A percentile compares a stretch with the other conserved stretches of the same genome.
Conservation (phyloP, 371 early-diverging fungal species). For the Circinella minor region DNA sequence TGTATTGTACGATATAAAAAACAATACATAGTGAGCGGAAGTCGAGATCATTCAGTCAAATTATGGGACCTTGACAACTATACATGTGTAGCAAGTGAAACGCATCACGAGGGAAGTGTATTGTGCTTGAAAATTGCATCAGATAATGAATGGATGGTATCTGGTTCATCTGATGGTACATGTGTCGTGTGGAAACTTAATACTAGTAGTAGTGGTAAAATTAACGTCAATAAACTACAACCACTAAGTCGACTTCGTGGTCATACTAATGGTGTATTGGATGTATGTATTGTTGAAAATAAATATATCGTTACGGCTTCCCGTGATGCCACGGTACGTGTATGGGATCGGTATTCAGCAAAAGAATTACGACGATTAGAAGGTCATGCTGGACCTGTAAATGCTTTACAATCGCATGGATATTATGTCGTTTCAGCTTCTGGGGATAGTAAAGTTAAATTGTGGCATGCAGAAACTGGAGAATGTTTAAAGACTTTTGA, state of each 20-base stretch:
- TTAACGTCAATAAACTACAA: not conserved
- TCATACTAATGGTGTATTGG: conserved; percentile 82
- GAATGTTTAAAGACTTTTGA: conserved; percentile 65
- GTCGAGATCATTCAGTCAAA: conserved; percentile 88
- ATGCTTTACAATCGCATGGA: conserved; percentile 78
- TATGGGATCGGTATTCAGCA: conserved; percentile 54
- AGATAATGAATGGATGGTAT: conserved; percentile 65
- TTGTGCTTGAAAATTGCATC: conserved; percentile 74
- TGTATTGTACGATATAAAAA: conserved; percentile 83
- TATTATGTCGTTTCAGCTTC: conserved; percentile 83
- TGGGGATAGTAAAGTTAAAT: conserved; percentile 84
- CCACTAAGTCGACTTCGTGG: conserved; percentile 48
- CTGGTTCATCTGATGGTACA: conserved; percentile 92
- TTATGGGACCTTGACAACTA: conserved; percentile 77
- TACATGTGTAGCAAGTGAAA: conserved; percentile 65
- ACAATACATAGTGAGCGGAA: conserved; percentile 85
- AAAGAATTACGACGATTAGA: conserved; percentile 65
- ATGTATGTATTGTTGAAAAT: conserved; percentile 72
- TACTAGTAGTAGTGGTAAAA: no score
- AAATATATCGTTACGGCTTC: conserved; percentile 83
- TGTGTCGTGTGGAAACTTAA: conserved; percentile 78
- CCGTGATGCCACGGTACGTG: conserved; percentile 62
- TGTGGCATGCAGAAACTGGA: conserved; percentile 85
- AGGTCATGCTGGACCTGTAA: conserved; percentile 90
- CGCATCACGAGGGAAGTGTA: conserved; percentile 83